Evolutionary conservation across 192 early-diverging fungal species (phyloP), one percentile per base, ranked within the genome.

Genomic region (Mortierella claussenii): DNA sequence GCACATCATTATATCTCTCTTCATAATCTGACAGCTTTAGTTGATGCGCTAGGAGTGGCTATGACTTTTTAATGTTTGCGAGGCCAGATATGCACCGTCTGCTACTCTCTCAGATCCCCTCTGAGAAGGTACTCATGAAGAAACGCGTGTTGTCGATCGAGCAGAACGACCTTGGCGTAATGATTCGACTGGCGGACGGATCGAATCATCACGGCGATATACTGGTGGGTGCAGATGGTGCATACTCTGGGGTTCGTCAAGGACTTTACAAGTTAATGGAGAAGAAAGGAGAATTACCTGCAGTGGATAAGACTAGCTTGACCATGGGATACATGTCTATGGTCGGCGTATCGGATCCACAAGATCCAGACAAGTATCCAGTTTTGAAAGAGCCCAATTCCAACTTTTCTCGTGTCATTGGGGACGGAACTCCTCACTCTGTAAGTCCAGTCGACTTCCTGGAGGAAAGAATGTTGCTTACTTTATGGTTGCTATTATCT

Each of bases 191-290:
- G 11, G 50, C 50, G 2, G 52, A 65, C 21, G 62, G 62, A 32
- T 31, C 50, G 28, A 44, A 30, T 18, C 50, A 65, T 52, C 50
- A 34, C 31, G 62, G 62, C 15, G 52, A 65, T 53, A 65, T 65
- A 26, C 42, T 65, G n/a, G 62, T 65, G 2, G 62, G 62, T 15
- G 62, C 62, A 2, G 62, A 65, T 43, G 60, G 60, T 34, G 62
- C 59, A n/a, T 37, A 61, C 32, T 50, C 46, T 20, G 48, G 30
- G 23, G 59, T 65, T 4, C 50, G 62, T 4, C 62, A 55, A 26
- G 34, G 51, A 28, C 27, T 65, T 1, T 65, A 32, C 51, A 43
- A 53, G 20, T 4, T 18, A 12, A 2, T 65, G 48, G 37, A 53
- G 6, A 30, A 47, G 27, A 24, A 55, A 42, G 49, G 24, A 9